These are phyloP conservation scores for Metarhizium album DNA, from an alignment of 2,329 filamentous ascomycete genomes.

Conservation along the genomic window DNA sequence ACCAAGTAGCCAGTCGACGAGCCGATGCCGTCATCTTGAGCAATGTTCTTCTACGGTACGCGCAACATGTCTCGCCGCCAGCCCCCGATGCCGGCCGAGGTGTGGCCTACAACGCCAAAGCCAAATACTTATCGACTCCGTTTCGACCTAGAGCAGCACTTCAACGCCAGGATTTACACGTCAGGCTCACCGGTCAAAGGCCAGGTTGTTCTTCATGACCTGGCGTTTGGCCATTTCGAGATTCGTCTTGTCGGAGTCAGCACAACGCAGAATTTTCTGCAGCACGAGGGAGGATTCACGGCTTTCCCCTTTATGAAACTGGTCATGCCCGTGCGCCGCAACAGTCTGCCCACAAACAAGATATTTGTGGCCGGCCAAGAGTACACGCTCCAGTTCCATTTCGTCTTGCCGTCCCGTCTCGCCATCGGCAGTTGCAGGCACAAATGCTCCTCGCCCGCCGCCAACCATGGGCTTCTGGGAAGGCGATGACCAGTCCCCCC, in stretches of 20 bases:
- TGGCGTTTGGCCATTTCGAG: neutral
- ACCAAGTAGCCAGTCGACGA: neutral
- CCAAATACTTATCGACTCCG: neutral
- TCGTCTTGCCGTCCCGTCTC: neutral
- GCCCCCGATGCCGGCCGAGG: neutral
- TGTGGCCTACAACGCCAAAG: neutral
- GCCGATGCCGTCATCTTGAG: neutral
- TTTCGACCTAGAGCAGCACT: neutral
- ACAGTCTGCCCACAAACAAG: neutral
- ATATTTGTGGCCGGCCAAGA: neutral
- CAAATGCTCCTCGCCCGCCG: neutral
- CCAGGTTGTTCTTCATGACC: neutral
- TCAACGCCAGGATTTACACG: neutral
- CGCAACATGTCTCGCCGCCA: neutral
- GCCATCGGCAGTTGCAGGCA: neutral
- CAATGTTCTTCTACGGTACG: neutral
- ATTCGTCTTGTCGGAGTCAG: neutral
- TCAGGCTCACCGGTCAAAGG: neutral
- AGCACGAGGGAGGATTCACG: neutral
- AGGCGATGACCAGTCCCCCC: neutral
- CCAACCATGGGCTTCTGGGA: conserved; percentile 1
- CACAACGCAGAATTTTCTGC: neutral
- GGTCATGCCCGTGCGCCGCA: neutral
- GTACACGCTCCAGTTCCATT: neutral
- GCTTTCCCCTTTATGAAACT: neutral